Evolutionary conservation across 768 basidiomycete species (phyloP).

Genomic region (Mycena latifolia): DNA sequence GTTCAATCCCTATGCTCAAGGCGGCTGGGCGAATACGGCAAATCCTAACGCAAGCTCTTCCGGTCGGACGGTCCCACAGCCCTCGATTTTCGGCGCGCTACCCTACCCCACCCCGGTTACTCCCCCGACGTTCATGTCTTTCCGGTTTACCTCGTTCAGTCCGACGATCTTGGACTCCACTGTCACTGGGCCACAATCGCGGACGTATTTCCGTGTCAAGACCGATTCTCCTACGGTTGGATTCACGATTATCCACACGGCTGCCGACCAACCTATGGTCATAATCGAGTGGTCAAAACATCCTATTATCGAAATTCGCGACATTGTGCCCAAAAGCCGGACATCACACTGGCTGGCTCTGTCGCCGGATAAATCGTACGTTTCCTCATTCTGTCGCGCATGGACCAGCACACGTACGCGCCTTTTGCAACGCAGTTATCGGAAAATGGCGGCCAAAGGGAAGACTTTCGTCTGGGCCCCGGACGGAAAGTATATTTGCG

Average conservation of each 20-base stretch:
- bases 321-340: conserved; percentile 47
- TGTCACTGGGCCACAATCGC: conserved; percentile 55
- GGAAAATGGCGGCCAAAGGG: conserved; percentile 51
- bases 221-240: conserved; percentile 50
- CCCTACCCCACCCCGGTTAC: conserved; percentile 17
- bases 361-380: conserved; percentile 54
- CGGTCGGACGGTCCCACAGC: conserved; percentile 7
- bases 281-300: conserved; percentile 2
- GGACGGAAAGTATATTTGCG: conserved; percentile 50
- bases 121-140: conserved; percentile 46
- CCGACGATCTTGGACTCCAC: conserved; percentile 57
- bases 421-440: conserved; percentile 42
- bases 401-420: not conserved
- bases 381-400: not conserved
- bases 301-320: conserved; percentile 37
- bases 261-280: not conserved
- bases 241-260: conserved; percentile 18
- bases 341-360: conserved; percentile 57
- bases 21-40: conserved; percentile 22
- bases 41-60: conserved; percentile 19
- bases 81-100: conserved; percentile 32
- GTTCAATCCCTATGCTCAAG: conserved; percentile 28
- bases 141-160: conserved; percentile 55
- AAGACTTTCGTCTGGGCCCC: conserved; percentile 52
- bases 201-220: conserved; percentile 53